Conservation (phyloP, 2,329 filamentous ascomycete genomes). For the Fusarium chaquense region DNA sequence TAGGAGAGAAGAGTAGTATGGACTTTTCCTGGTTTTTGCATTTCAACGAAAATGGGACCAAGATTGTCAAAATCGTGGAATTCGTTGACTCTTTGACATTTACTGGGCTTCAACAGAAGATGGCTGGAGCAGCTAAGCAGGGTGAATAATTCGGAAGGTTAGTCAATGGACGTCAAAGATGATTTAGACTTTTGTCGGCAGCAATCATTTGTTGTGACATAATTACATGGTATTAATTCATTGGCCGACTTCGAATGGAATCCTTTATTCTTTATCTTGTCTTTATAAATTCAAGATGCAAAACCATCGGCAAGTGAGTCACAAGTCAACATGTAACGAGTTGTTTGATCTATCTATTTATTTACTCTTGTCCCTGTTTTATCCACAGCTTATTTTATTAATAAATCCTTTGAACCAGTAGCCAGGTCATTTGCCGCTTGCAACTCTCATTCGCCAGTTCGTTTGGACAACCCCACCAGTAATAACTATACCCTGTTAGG, state of each 20-base stretch:
- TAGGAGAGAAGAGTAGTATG: slow-evolving; percentile 7
- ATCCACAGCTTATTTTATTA: background rate
- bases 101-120: background rate
- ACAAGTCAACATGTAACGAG: too few relatives aligned
- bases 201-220: background rate
- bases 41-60: slow-evolving; percentile 17
- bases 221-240: too few relatives aligned
- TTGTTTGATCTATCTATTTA: too few relatives aligned
- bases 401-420: background rate
- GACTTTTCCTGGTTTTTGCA: slow-evolving; percentile 31
- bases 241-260: too few relatives aligned
- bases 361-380: too few relatives aligned
- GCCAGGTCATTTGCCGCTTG: too few relatives aligned
- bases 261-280: too few relatives aligned
- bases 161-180: too few relatives aligned
- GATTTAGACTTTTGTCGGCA: too few relatives aligned
- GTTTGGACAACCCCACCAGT: slow-evolving; percentile 7
- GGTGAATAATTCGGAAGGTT: background rate
- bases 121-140: background rate
- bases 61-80: slow-evolving; percentile 29
- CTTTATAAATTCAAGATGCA: too few relatives aligned
- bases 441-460: background rate
- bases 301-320: too few relatives aligned
- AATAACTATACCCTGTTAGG: background rate
- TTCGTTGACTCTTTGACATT: slow-evolving; percentile 27